Conservation (phyloP, 208 protist genomes). For the Crithidia acanthocephali region DNA sequence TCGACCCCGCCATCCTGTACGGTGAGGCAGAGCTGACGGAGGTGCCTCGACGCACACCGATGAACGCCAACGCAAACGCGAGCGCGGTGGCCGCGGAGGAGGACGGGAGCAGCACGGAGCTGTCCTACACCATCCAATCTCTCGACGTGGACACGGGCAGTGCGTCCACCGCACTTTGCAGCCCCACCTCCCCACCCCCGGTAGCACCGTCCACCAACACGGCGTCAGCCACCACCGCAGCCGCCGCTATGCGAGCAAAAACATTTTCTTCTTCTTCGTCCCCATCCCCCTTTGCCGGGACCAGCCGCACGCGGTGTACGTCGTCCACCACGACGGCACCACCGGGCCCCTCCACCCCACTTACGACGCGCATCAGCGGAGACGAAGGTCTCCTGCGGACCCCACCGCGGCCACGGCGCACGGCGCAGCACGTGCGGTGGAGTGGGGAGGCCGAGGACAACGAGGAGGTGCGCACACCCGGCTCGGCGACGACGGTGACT, state of each 20-base stretch:
- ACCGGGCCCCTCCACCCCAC: background rate
- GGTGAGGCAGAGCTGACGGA: slow-evolving; percentile 14
- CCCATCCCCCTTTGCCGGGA: background rate
- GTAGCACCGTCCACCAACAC: background rate
- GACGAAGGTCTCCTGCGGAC: background rate
- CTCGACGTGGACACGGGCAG: background rate
- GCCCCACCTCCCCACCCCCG: slow-evolving; percentile 9
- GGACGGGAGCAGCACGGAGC: background rate
- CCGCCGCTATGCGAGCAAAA: background rate
- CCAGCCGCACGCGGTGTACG: background rate
- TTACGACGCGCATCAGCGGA: background rate
- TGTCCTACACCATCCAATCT: background rate
- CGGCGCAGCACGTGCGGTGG: slow-evolving; percentile 22
- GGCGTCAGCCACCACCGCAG: background rate
- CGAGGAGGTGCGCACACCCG: slow-evolving; percentile 20
- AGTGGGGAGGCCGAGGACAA: slow-evolving; percentile 20
- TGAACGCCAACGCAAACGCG: too few species aligned
- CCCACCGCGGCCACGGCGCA: slow-evolving; percentile 9
- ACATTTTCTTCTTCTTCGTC: background rate
- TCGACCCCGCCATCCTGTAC: slow-evolving; percentile 23
- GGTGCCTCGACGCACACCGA: background rate
- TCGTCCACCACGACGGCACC: slow-evolving; percentile 7
- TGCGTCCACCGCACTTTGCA: background rate
- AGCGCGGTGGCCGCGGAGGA: too few species aligned
- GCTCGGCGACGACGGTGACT: slow-evolving; percentile 11